Base-by-base conservation (phyloP, 352 stramenopile genomes). In the Pythium aquatile region DNA sequence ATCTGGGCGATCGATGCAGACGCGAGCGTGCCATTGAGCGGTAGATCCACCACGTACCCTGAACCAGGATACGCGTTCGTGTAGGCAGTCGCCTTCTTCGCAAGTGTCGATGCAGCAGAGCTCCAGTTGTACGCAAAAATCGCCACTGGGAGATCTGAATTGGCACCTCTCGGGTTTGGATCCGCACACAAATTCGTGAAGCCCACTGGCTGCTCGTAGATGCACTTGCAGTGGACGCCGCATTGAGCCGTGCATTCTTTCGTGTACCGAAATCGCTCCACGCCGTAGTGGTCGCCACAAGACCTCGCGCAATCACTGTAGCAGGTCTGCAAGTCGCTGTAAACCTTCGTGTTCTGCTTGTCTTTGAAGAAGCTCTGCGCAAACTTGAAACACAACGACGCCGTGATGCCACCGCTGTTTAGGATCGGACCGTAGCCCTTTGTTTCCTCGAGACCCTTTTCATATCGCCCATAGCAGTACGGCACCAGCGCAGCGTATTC, bases 51-150 rank as follows among this genome's bases (percentile, higher is more conserved):
- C 0, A 92, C 74, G 49, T 88, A 92, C 0, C 82, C 82, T 0
- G 82, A 85, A 16, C 74, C 78, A 44, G 79, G 71, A 30, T 84
- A 85, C 16, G 67, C 56, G 13, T 70, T 74, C 7, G 77, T 83
- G 26, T 77, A 77, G n/a, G 63, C 74, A 1, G 42, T 55, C 3
- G 78, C 61, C 5, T 44, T 46, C 6, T 66, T 56, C 9, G 66
- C 66, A 9, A 70, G 32, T 16, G 72, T 81, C 0, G 35, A 33
- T 0, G 68, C 64, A 3, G 65, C 61, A 6, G 58, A 70, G 17
- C 69, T 81, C 83, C 83, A 92, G 58, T 80, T 83, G 66, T 79
- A 92, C 10, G 77, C 56, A 49, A 83, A 84, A n/a, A 82, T 53
- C 3, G 69, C 49, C 16, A 61, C 65, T 3, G 81, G 80, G 11